Base-by-base conservation (phyloP, 2,329 filamentous ascomycete genomes). In the Aspergillus spinulosporus region DNA sequence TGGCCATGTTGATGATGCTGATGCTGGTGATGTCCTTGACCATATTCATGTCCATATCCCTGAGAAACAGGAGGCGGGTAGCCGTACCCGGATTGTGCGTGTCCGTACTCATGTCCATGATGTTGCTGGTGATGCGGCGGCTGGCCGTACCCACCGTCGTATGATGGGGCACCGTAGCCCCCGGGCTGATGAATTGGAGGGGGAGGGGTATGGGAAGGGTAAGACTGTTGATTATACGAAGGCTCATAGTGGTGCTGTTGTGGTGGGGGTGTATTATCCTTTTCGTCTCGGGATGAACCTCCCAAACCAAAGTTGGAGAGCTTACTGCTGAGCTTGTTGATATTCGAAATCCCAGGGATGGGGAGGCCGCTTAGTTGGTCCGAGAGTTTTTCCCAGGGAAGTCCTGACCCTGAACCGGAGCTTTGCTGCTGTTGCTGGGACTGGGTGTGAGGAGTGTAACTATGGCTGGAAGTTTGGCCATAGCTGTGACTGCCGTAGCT, bases 311-410 rank as follows among this genome's bases (percentile, higher is more conserved):
- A 61, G 49, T 60, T 62, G 3, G 71, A 68, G 44, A 72, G 64
- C 5, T 64, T 68, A 40, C 66, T 67, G 34, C 67, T 67, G 5
- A 73, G 60, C 49, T 74, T 75, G 49, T 65, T 65, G 21, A 76
- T 39, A 9, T 72, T 73, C 4, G 72, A 74, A 36, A 75, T 68
- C 6, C 74, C 74, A 1, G 71, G 70, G 44, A 74, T 74, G 26
- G 69, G 69, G 8, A 74, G 64, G 37, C 62, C 66, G 37, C 7
- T 37, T 14, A 56, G 37, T 47, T 56, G 54, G 11, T 31, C 36
- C 8, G 66, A 67, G n/a, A 73, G 56, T 39, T 70, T 64, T 15
- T 68, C 66, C 63, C 67, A 70, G 4, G 69, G 68, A 15, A 62
- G 65, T 39, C 58, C 71, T 44, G 54, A 68, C 58, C 46, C 54